A percentile compares a stretch with the other conserved stretches of the same genome.
Evolutionary conservation across 805 yeast genomes (phyloP).

Genomic region (Kluyveromyces wickerhamii): DNA sequence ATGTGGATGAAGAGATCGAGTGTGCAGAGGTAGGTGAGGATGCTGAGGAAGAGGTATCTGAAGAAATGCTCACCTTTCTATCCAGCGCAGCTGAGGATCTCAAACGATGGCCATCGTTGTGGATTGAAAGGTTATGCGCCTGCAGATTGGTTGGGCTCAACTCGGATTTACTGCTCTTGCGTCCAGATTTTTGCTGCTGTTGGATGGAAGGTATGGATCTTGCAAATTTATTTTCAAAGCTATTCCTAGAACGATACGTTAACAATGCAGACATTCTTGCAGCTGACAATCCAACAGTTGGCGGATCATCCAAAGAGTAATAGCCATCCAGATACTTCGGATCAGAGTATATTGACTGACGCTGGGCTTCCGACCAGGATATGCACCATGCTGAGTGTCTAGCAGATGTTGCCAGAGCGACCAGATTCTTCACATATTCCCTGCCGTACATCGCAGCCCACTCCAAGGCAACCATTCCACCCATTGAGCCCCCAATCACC

Average conservation of each 20-base stretch:
- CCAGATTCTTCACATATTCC: conserved; percentile 58
- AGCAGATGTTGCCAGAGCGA: conserved; percentile 90
- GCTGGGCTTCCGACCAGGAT: conserved; percentile 97
- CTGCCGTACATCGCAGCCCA: conserved; percentile 60
- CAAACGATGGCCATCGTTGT: conserved; percentile 70
- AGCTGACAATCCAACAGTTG: conserved; percentile 81
- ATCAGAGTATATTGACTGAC: conserved; percentile 92
- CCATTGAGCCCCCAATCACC: conserved; percentile 97
- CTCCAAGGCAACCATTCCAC: conserved; percentile 93
- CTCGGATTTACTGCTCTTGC: conserved; percentile 6
- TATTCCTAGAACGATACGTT: conserved; percentile 86
- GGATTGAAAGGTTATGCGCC: conserved; percentile 76
- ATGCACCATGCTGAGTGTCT: conserved; percentile 98
- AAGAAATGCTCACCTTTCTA: conserved; percentile 6
- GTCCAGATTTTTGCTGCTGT: conserved; percentile 26
- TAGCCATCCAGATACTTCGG: conserved; percentile 91
- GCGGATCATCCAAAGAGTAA: conserved; percentile 70
- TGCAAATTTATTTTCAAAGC: conserved; percentile 90
- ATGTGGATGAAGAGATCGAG: conserved; percentile 28
- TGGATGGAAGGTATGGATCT: conserved; percentile 53
- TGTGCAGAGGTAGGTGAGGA: conserved; percentile 19
- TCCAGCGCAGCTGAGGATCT: conserved; percentile 14
- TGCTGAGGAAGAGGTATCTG: conserved; percentile 11
- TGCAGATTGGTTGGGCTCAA: conserved; percentile 37
- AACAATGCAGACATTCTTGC: conserved; percentile 96